Conservation (phyloP, 805 yeast species). For the Huiozyma naganishii region DNA sequence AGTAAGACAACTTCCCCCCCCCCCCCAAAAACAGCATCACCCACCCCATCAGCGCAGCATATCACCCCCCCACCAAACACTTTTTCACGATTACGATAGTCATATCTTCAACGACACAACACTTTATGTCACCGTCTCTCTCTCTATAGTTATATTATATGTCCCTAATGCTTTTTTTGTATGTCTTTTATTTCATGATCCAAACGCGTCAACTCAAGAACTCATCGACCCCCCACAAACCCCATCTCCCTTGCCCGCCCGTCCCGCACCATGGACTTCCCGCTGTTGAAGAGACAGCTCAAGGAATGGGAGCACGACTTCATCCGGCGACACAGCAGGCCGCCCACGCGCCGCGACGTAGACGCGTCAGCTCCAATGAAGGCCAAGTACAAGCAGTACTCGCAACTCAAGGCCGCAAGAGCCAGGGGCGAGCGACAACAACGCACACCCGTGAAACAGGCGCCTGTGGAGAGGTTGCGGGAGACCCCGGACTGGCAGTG, state of each 20-base stretch:
- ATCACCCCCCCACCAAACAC: not conserved
- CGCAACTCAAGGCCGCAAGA: slow-evolving; percentile 15
- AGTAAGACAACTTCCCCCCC: no score
- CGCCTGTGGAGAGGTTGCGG: not conserved
- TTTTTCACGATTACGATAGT: not conserved
- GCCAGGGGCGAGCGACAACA: not conserved
- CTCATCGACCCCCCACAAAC: not conserved
- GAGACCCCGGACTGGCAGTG: slow-evolving; percentile 17
- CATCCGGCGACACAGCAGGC: slow-evolving; percentile 28
- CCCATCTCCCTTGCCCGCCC: no score
- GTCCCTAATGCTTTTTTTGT: not conserved
- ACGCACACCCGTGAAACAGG: not conserved
- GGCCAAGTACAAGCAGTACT: slow-evolving; percentile 27
- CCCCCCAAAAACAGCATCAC: no score
- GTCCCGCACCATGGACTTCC: not conserved
- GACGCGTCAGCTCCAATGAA: slow-evolving; percentile 30
- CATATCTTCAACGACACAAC: no score
- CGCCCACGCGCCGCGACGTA: slow-evolving; percentile 40
- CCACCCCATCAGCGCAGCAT: no score
- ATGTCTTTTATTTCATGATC: not conserved
- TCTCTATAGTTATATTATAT: no score
- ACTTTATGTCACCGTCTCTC: no score
- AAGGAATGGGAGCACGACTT: slow-evolving; percentile 49
- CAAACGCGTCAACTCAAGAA: not conserved
- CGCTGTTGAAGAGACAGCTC: slow-evolving; percentile 27